Base-by-base conservation (phyloP, 306 rosid genomes). In the Prosopis cineraria region DNA sequence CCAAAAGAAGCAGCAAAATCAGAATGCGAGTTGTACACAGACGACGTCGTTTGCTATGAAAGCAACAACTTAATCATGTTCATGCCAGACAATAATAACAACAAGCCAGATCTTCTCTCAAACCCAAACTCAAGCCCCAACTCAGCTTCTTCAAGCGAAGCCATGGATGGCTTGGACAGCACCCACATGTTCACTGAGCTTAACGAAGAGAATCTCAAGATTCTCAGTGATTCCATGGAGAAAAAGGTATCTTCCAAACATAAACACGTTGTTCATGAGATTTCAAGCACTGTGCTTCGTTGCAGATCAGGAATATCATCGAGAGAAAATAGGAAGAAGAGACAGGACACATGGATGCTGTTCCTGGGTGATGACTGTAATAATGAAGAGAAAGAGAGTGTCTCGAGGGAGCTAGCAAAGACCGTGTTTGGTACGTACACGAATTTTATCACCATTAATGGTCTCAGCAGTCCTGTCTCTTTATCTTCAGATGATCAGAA, bases 91-190 rank as follows among this genome's bases (percentile, higher is more conserved):
- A 31, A 77, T 3, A 74, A 75, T 45, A 73, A 77, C 90, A 11
- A 93, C 88, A 14, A 93, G 88, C 98, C 98, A 7, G 97, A 89
- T 8, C 97, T 93, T 41, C 79, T 93, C 53, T 93, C 97, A 44
- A 93, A 91, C 72, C 97, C 98, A 0, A 93, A 93, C 77, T 93
- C 98, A 0, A 91, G 97, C 66, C 98, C 98, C 2, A 93, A 93
- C 78, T 93, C 97, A 25, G 97, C 98, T 30, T 93, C 96, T 63
- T 90, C 98, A 24, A 93, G 98, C 76, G 97, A 93, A 71, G 90
- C 87, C 76, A 41, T 83, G 53, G 97, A 91, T 0, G 97, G 93
- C 41, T 56, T 77, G 53, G 88, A 87, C 29, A 85, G 86, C 79
- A 79, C 70, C 39, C 69, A 83, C 14, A 78, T 86, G 87, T 90